phyloP scores from a whole-genome alignment of 192 early-diverging fungal genomes.

The Funneliformis geosporum region DNA sequence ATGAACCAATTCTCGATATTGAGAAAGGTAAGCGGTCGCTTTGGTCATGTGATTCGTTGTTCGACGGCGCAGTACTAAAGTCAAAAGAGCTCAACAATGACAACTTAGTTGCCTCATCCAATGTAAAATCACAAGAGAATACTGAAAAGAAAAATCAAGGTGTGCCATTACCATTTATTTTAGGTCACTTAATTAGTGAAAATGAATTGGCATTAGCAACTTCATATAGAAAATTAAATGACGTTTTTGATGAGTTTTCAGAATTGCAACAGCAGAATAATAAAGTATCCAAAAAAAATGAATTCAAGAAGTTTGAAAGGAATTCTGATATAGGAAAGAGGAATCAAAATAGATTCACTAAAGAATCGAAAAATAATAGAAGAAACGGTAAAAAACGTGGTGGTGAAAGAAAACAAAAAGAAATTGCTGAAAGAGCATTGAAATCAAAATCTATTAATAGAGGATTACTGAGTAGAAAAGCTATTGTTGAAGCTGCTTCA shows the following conservation, averaged over 20 bases:
- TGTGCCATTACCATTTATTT: background rate
- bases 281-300: background rate
- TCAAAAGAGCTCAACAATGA: background rate
- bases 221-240: background rate
- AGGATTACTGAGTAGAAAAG: too few species aligned
- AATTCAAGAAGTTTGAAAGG: background rate
- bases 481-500: background rate
- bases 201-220: background rate
- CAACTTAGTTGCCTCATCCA: background rate
- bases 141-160: background rate
- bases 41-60: too few species aligned
- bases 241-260: background rate
- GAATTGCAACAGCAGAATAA: background rate
- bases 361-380: background rate
- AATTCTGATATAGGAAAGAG: background rate
- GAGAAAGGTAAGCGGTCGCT: background rate
- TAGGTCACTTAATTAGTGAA: background rate
- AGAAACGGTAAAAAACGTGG: background rate
- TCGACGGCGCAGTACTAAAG: background rate
- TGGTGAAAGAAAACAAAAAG: background rate
- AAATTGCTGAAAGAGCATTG: background rate
- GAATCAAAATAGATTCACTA: background rate
- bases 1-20: background rate
- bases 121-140: background rate
- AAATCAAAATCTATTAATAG: background rate